Evolutionary conservation across 768 basidiomycete species (phyloP).

Genomic region (Gymnopilus dilepis): DNA sequence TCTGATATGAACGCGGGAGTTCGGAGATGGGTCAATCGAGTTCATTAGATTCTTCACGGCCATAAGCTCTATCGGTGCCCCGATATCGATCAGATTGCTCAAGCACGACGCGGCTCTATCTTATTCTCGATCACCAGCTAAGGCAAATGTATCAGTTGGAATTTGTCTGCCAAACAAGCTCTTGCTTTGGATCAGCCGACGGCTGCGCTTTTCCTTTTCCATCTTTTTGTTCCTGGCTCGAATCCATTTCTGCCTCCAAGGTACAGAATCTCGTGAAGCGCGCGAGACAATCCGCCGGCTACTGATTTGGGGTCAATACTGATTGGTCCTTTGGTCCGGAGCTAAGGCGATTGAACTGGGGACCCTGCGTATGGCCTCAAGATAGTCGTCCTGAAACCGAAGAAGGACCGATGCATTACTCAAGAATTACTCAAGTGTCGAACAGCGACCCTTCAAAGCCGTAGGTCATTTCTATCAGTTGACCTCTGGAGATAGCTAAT

Average conservation of each 20-base stretch:
- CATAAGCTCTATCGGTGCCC: background rate
- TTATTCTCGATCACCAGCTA: too few relatives aligned
- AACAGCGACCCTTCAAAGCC: background rate
- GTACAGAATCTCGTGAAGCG: background rate
- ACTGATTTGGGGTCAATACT: background rate
- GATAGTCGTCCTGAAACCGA: background rate
- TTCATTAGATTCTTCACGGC: too few relatives aligned
- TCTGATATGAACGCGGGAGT: background rate
- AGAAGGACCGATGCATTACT: background rate
- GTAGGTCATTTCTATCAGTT: slow-evolving; percentile 3
- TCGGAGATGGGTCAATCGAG: too few relatives aligned
- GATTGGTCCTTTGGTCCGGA: background rate
- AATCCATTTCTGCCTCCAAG: background rate
- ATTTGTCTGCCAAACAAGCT: background rate
- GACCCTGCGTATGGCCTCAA: background rate
- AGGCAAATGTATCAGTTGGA: background rate
- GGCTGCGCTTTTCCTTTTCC: background rate
- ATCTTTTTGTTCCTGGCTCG: background rate
- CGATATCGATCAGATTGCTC: background rate
- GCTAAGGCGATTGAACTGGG: background rate
- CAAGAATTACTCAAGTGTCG: slow-evolving; percentile 1
- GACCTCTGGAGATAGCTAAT: slow-evolving; percentile 2
- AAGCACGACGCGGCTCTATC: background rate
- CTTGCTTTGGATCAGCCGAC: background rate
- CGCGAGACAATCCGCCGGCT: background rate